These are phyloP conservation scores for Emmonsiellopsis sp. DNA, from an alignment of 2,329 filamentous ascomycete genomes.

Conservation along the genomic window DNA sequence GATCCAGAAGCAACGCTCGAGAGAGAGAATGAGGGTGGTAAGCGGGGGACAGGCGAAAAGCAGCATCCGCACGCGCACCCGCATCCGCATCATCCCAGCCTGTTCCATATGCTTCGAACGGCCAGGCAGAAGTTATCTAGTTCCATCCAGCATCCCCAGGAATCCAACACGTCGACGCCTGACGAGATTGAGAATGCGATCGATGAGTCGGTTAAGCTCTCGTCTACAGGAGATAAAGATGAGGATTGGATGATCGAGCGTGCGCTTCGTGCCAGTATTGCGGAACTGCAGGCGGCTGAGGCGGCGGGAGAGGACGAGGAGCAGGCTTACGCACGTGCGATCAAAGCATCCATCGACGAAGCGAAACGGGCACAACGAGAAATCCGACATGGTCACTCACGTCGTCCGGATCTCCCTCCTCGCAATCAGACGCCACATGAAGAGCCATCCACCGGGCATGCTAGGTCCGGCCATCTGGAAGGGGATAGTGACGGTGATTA, in stretches of 20 bases:
- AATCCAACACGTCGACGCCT: constrained; percentile 2
- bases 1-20: constrained; percentile 1
- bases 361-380: constrained; percentile 22
- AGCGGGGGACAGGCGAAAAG: neutral
- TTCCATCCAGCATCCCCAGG: neutral
- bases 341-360: constrained; percentile 41
- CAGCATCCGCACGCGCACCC: neutral
- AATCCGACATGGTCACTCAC: neutral
- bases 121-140: neutral
- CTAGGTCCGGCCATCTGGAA: neutral
- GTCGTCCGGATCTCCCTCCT: neutral
- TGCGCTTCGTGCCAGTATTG: constrained; percentile 63
- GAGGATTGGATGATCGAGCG: constrained; percentile 65
- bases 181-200: constrained; percentile 65
- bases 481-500: constrained; percentile 19
- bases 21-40: neutral
- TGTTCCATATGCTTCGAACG: neutral
- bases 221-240: constrained; percentile 56
- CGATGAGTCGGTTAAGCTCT: constrained; percentile 56
- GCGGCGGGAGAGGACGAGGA: constrained; percentile 32
- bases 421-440: neutral
- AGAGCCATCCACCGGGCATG: neutral
- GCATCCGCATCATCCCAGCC: neutral
- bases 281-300: constrained; percentile 40
- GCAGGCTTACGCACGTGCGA: constrained; percentile 39